Conservation (phyloP, 148 eudicot genomes). For the Linanthus parryae region DNA sequence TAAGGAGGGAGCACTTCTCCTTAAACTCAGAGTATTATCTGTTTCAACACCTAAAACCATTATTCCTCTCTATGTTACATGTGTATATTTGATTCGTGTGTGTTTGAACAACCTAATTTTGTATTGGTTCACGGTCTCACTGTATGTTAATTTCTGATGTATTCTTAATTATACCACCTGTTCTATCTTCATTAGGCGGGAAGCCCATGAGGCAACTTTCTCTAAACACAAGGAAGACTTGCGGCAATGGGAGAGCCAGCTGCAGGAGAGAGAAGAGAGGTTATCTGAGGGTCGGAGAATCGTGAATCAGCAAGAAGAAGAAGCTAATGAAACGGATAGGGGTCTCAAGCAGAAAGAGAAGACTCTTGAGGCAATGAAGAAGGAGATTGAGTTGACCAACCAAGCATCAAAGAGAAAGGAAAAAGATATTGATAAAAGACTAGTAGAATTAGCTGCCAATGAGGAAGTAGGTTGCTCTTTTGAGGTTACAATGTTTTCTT, state of each 20-base stretch:
- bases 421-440: constrained; percentile 42
- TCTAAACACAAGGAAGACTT: constrained; percentile 67
- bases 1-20: constrained; percentile 51
- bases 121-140: too few species aligned
- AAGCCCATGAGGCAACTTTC: constrained; percentile 48
- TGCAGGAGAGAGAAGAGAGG: constrained; percentile 78
- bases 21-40: constrained; percentile 71
- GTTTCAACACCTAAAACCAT: too few species aligned
- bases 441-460: constrained; percentile 39
- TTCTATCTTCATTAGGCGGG: constrained; percentile 39
- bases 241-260: constrained; percentile 68
- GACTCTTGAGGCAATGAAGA: constrained; percentile 46
- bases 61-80: too few species aligned
- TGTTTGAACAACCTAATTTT: too few species aligned
- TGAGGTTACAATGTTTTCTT: neutral
- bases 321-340: constrained; percentile 43
- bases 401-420: constrained; percentile 45
- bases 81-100: too few species aligned
- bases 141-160: constrained; percentile 9
- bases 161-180: constrained; percentile 2
- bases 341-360: constrained; percentile 47
- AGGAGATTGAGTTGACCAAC: constrained; percentile 42
- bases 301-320: constrained; percentile 60
- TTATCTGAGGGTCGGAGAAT: constrained; percentile 54
- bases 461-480: constrained; percentile 49